Base-by-base conservation (phyloP, 805 yeast species). In the Candida dendrica region DNA sequence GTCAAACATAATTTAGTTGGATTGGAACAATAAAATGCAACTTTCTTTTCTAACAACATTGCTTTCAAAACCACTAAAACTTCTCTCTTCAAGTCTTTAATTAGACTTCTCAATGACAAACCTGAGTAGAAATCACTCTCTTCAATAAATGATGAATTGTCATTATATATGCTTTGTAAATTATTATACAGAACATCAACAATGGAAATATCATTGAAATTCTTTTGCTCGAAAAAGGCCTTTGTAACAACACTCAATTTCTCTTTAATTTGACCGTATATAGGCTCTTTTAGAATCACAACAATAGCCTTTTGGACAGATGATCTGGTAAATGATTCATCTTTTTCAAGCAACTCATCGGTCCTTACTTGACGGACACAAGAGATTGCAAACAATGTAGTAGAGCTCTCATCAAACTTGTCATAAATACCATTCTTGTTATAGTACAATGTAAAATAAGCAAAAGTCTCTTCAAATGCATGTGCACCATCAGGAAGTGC, bases 401-500 rank as follows among this genome's bases (percentile, higher is more conserved):
- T 73, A 26, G 70, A 71, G 33, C 49, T 42, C 3, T 60, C 54
- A 55, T 73, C 63, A 51, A 66, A 54, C 50, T 65, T 52, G 59
- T 65, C 48, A 56, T 74, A 59, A 26, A 58, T 58, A 16, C 63
- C 62, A 22, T 66, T 63, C 40, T 77, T 78, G 58, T 88, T 88
- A 56, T 79, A 85, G 6, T 84, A 72, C 36, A 91, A 65, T 19
- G 95, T 90, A 64, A 91, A 91, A 57, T 87, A 87, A 19, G 95
- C 82, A 56, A 90, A 88, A 1, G 95, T 89, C 60, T 93, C 98
- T 58, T 89, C 95, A 57, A 81, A 91, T 18, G 90, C 72, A 60
- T 93, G 98, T 2, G 95, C 82, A 4, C 98, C 98, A 63, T 93
- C 98, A 0, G 98, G 98, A 18, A 93, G 66, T 2, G 96, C 95